Base-by-base conservation (phyloP, 495 filamentous ascomycete genomes). In the Penicillium bovifimosum region DNA sequence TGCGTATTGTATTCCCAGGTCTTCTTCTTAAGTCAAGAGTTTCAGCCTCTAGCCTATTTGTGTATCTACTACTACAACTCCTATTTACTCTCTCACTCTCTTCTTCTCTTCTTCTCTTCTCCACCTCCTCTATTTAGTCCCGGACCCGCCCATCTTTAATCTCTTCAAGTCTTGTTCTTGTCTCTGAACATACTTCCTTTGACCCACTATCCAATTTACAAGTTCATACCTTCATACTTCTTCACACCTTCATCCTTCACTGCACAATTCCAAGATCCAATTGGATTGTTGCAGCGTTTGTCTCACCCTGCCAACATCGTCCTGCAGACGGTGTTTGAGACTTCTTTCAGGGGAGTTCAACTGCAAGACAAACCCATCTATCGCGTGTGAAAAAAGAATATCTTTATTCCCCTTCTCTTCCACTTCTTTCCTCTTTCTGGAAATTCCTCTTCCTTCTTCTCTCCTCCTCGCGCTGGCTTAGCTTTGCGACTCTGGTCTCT, bases 1-100 rank as follows among this genome's bases (percentile, higher is more conserved):
- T 52, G 24, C 43, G 52, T 55, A 52, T 53, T 53, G 48, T 53
- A 60, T 53, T 42, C 38, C 38, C 8, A 42, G 20, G 42, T 34
- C 41, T 50, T 40, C 43, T 52, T 47, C 55, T 49, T 54, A 50
- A 62, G 31, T 56, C 54, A 57, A 24, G 20, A 24, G 62, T 60
- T 60, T 65, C 62, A 65, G 62, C 54, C 59, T 62, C 62, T 53
- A 47, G 51, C 20, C n/a, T 54, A 42, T 58, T 50, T 61, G 58
- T 51, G 50, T 43, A 14, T 34, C 28, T 39, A 11, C 40, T 24
- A 24, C 20, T 2, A 24, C 4, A 2, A 24, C 20, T 24, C 2
- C 20, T n/a, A n/a, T n/a, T n/a, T n/a, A n/a, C n/a, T n/a, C n/a
- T n/a, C n/a, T 24, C 20, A 24, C 20, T 24, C 20, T 24, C 20